A percentile compares a stretch with the other conserved stretches of the same genome.
Conservation (phyloP, 2,329 filamentous ascomycete species). For the Diaporthe australafricana region DNA sequence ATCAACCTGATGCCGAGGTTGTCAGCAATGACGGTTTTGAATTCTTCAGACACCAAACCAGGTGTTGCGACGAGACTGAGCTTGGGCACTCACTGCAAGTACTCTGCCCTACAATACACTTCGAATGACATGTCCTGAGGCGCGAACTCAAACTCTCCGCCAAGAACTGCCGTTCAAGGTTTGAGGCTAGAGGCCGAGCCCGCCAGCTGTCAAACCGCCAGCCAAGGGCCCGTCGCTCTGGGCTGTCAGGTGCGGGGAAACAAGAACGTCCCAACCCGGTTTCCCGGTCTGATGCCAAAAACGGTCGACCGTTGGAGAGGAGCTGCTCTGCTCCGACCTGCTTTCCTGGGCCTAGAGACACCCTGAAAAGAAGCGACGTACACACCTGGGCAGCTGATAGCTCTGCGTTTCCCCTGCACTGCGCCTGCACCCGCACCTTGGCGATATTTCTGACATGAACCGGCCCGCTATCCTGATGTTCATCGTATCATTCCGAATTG, state of each 20-base stretch:
- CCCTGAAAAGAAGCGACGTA: too few species aligned
- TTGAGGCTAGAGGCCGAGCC: too few species aligned
- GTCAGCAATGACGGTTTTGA: neutral
- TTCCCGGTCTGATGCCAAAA: neutral
- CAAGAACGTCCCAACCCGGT: neutral
- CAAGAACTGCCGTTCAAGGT: neutral
- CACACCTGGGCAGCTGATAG: neutral
- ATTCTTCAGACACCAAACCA: neutral
- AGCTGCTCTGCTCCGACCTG: neutral
- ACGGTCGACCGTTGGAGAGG: neutral
- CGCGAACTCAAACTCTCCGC: neutral
- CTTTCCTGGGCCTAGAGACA: neutral
- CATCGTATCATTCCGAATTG: too few species aligned
- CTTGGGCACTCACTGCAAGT: neutral
- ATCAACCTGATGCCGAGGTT: neutral
- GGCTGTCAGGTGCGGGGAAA: conserved; percentile 6
- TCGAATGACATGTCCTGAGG: neutral
- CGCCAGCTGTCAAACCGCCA: conserved; percentile 7
- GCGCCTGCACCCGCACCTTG: neutral
- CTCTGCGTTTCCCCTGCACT: neutral
- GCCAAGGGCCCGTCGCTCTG: neutral
- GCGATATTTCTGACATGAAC: too few species aligned
- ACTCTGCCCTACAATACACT: neutral
- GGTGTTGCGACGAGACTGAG: neutral
- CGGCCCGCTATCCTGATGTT: too few species aligned